phyloP scores from a whole-genome alignment of 495 filamentous ascomycete genomes.

The Antarctomyces pellizariae region DNA sequence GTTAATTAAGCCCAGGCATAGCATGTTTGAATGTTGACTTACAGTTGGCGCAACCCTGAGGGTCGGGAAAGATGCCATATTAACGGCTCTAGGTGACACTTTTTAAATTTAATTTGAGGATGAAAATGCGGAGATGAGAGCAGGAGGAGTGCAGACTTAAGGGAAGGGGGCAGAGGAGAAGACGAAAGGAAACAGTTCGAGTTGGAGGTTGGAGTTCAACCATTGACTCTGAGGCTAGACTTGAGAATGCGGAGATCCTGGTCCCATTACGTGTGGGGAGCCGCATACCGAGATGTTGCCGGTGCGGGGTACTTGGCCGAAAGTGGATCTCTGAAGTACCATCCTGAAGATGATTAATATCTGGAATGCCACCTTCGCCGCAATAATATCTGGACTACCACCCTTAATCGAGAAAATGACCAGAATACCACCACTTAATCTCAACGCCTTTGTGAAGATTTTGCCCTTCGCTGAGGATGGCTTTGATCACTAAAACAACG shows the following conservation, averaged over 20 bases:
- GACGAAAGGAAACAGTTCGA: no score
- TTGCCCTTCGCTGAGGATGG: no score
- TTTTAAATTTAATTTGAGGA: constrained; percentile 22
- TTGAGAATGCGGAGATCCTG: not conserved
- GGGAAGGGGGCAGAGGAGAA: not conserved
- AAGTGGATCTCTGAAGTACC: not conserved
- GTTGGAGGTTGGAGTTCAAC: no score
- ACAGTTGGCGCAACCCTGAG: constrained; percentile 34
- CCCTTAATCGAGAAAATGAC: no score
- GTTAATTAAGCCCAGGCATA: constrained; percentile 1
- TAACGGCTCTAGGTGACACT: no score
- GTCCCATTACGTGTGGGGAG: not conserved
- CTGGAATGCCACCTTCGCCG: not conserved
- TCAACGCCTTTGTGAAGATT: no score
- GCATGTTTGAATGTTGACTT: constrained; percentile 8
- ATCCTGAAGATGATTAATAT: not conserved
- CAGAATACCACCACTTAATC: no score
- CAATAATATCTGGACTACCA: not conserved
- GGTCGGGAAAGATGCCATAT: no score
- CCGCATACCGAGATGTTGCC: no score
- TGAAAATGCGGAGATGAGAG: not conserved
- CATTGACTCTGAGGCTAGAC: not conserved
- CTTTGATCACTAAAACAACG: no score
- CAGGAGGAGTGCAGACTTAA: not conserved
- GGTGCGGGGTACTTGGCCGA: not conserved